phyloP scores from a whole-genome alignment of 2,329 filamentous ascomycete genomes.

The Pseudogymnoascus sp. region DNA sequence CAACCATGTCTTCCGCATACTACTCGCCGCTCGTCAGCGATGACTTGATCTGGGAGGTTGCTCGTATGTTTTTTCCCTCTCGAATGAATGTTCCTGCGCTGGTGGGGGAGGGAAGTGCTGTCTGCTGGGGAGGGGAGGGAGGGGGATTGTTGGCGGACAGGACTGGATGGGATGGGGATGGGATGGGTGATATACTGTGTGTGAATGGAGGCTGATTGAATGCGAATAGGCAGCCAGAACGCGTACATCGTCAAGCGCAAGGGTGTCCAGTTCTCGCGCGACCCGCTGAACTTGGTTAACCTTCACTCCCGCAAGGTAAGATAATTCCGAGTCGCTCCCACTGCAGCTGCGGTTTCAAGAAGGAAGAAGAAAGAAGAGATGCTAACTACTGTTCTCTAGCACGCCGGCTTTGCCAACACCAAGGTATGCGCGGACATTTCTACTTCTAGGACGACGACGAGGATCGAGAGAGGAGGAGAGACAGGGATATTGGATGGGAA shows the following conservation, averaged over 20 bases:
- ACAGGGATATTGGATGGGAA: slow-evolving; percentile 10
- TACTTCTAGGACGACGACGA: neutral
- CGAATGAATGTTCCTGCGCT: neutral
- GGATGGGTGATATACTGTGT: slow-evolving; percentile 8
- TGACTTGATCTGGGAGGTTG: slow-evolving; percentile 91
- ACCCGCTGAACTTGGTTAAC: slow-evolving; percentile 91
- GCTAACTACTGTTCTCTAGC: slow-evolving; percentile 40
- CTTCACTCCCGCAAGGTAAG: slow-evolving; percentile 81
- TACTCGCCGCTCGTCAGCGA: slow-evolving; percentile 69
- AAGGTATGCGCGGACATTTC: slow-evolving; percentile 57
- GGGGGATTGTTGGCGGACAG: neutral
- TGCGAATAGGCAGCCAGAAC: slow-evolving; percentile 67
- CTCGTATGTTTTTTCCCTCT: slow-evolving; percentile 64
- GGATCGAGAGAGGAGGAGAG: slow-evolving; percentile 4
- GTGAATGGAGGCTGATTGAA: slow-evolving; percentile 3
- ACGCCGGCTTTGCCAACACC: slow-evolving; percentile 87
- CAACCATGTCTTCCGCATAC: slow-evolving; percentile 43
- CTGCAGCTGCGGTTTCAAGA: neutral
- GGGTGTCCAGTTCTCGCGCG: slow-evolving; percentile 83
- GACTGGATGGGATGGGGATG: slow-evolving; percentile 1
- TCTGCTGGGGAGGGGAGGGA: neutral
- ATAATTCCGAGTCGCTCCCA: too few species aligned
- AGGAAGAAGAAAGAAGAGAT: slow-evolving; percentile 11
- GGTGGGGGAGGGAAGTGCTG: neutral
- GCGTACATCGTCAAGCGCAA: slow-evolving; percentile 89